Conservation (phyloP, 2,329 filamentous ascomycete species). For the Alternaria sp. region DNA sequence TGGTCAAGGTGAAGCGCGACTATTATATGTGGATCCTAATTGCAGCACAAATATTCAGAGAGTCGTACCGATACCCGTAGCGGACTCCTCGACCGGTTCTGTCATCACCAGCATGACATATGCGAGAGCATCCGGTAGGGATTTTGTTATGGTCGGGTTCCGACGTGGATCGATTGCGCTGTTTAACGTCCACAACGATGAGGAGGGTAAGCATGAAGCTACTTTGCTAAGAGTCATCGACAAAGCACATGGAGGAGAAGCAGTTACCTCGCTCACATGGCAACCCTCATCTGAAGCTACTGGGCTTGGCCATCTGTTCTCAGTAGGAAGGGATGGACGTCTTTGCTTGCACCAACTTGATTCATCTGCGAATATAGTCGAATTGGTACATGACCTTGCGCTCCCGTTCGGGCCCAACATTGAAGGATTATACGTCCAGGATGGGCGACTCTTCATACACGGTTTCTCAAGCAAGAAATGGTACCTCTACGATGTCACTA, state of each 20-base stretch:
- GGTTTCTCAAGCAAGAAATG: constrained; percentile 85
- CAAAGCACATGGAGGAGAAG: constrained; percentile 62
- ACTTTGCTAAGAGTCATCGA: constrained; percentile 28
- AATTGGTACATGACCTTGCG: constrained; percentile 71
- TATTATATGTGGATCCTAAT: constrained; percentile 34
- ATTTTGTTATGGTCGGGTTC: constrained; percentile 62
- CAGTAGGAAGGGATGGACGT: constrained; percentile 78
- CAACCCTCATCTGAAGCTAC: constrained; percentile 45
- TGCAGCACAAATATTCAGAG: constrained; percentile 4
- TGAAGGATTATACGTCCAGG: constrained; percentile 72
- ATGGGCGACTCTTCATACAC: constrained; percentile 69
- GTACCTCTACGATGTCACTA: constrained; percentile 79
- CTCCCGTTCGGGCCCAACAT: constrained; percentile 79
- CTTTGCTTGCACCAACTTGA: constrained; percentile 69
- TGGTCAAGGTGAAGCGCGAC: constrained; percentile 43
- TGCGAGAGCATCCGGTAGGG: constrained; percentile 20
- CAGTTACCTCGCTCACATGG: constrained; percentile 71
- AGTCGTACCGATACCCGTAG: constrained; percentile 23
- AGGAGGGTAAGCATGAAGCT: constrained; percentile 1
- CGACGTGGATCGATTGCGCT: constrained; percentile 63
- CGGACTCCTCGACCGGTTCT: constrained; percentile 54
- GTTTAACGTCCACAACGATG: constrained; percentile 46
- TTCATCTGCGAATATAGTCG: constrained; percentile 23
- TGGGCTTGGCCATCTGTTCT: constrained; percentile 64
- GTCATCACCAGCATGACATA: constrained; percentile 61